phyloP scores from a whole-genome alignment of 2,329 filamentous ascomycete species.

The Talaromyces sp. region DNA sequence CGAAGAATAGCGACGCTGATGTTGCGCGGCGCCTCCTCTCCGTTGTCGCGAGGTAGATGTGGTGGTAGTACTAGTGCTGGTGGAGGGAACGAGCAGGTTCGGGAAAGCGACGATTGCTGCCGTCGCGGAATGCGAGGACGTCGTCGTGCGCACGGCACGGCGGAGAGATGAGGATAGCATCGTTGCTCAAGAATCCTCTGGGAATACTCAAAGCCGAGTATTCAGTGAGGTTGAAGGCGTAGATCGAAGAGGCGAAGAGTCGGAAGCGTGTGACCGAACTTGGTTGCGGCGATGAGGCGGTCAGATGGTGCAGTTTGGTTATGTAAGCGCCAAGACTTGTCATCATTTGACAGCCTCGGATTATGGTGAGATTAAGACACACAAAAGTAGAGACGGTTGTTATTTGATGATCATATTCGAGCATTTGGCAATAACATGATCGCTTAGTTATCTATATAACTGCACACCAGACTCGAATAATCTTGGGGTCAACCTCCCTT shows the following conservation, averaged over 20 bases:
- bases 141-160: slow-evolving; percentile 39
- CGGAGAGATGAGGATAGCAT: slow-evolving; percentile 48
- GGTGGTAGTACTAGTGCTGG: slow-evolving; percentile 16
- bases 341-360: background rate
- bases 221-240: slow-evolving; percentile 2
- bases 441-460: background rate
- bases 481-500: background rate
- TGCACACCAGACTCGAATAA: background rate
- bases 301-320: slow-evolving; percentile 22
- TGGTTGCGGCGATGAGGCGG: slow-evolving; percentile 18
- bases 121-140: slow-evolving; percentile 8
- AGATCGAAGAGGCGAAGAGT: slow-evolving; percentile 9
- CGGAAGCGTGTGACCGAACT: slow-evolving; percentile 17
- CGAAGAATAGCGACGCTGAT: slow-evolving; percentile 48
- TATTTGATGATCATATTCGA: background rate
- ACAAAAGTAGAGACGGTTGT: background rate
- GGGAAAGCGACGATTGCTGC: slow-evolving; percentile 27
- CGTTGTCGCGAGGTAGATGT: background rate
- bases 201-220: background rate
- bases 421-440: background rate
- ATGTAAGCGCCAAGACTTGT: slow-evolving; percentile 4
- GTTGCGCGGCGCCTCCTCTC: background rate
- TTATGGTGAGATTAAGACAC: background rate
- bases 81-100: slow-evolving; percentile 32
- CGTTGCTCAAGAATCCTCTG: background rate